These are phyloP conservation scores for Monilinia polystroma DNA, from an alignment of 2,329 filamentous ascomycete species.

Conservation along the genomic window DNA sequence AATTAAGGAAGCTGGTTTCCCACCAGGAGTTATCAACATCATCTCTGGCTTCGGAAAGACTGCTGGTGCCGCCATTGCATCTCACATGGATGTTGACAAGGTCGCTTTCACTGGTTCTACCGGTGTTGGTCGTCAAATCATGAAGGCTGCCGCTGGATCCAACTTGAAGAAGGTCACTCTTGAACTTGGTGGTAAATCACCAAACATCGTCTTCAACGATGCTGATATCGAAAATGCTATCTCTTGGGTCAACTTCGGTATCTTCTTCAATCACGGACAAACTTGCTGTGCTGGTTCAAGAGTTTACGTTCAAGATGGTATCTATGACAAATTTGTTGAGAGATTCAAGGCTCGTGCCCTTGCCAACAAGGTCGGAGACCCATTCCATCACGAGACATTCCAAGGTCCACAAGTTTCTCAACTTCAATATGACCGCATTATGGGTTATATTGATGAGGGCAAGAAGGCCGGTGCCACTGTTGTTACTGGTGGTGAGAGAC, in stretches of 20 bases:
- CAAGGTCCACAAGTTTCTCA: conserved; percentile 70
- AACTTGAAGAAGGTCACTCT: conserved; percentile 66
- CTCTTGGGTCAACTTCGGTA: conserved; percentile 57
- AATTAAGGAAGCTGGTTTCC: conserved; percentile 63
- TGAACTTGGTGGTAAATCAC: conserved; percentile 62
- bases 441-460: conserved; percentile 63
- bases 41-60: conserved; percentile 66
- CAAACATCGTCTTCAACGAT: conserved; percentile 62
- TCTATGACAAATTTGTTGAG: conserved; percentile 69
- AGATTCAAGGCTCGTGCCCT: conserved; percentile 63
- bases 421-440: conserved; percentile 69
- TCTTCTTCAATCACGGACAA: conserved; percentile 47
- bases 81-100: conserved; percentile 66
- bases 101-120: conserved; percentile 66
- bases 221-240: conserved; percentile 62
- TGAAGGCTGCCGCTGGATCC: conserved; percentile 62
- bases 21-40: conserved; percentile 63
- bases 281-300: conserved; percentile 61
- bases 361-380: conserved; percentile 66
- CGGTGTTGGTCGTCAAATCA: conserved; percentile 59
- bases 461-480: conserved; percentile 64
- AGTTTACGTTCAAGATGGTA: conserved; percentile 67
- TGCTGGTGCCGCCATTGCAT: conserved; percentile 62
- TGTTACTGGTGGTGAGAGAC: conserved; percentile 64
- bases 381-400: conserved; percentile 64